phyloP scores from a whole-genome alignment of 352 stramenopile genomes.

The Pythium dissimile region DNA sequence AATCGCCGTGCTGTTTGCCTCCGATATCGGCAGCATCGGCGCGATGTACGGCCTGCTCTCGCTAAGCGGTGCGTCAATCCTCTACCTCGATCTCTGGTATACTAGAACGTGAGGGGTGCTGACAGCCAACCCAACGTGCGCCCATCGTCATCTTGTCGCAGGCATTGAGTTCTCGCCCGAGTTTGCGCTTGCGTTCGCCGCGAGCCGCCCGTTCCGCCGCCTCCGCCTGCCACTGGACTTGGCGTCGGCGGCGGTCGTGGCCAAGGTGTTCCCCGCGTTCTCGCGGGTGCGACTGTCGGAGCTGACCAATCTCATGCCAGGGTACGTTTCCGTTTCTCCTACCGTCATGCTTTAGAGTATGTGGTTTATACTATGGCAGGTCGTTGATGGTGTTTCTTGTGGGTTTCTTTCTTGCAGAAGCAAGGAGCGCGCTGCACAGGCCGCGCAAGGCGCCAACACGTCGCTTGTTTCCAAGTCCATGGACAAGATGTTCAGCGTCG shows the following conservation, averaged over 20 bases:
- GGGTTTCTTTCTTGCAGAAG: neutral
- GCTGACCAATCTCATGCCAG: slow-evolving; percentile 49
- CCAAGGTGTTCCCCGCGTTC: slow-evolving; percentile 71
- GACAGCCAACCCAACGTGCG: neutral
- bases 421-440: neutral
- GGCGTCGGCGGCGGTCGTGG: slow-evolving; percentile 53
- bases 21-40: slow-evolving; percentile 78
- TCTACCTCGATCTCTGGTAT: neutral
- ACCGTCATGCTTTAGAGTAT: neutral
- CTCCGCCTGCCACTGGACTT: slow-evolving; percentile 78
- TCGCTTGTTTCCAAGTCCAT: slow-evolving; percentile 59
- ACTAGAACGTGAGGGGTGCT: neutral
- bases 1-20: slow-evolving; percentile 71
- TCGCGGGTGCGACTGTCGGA: slow-evolving; percentile 69
- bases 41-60: slow-evolving; percentile 75
- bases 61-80: slow-evolving; percentile 32
- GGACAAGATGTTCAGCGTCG: slow-evolving; percentile 63
- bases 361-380: too few species aligned
- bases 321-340: slow-evolving; percentile 28
- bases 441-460: neutral
- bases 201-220: slow-evolving; percentile 77
- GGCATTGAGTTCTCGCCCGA: slow-evolving; percentile 65
- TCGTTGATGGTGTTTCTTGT: too few species aligned
- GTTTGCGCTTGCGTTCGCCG: slow-evolving; percentile 82
- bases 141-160: too few species aligned